Base-by-base conservation (phyloP, 2,329 filamentous ascomycete species). In the Ceratocystis cubensis region DNA sequence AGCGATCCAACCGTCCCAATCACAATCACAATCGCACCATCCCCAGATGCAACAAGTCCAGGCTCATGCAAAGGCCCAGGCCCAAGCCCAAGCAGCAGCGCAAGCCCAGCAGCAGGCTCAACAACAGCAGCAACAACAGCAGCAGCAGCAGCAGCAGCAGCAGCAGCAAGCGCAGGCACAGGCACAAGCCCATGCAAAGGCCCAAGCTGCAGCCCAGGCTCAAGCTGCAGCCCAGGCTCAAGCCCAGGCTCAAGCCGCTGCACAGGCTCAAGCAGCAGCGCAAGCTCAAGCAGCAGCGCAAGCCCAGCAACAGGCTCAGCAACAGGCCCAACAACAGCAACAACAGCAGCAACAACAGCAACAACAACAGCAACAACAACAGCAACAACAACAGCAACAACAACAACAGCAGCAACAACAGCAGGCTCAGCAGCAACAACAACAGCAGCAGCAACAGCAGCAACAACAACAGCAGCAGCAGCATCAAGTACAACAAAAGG, bases 291-390 rank as follows among this genome's bases (percentile, higher is more conserved):
- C 28, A 28, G 20, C 68, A 69, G 15, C 22, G 22, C 22, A 25
- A 25, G 65, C 62, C 1, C 68, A 69, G 33, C 61, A 62, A 4
- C 65, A 64, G 6, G 66, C 67, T 8, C 69, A 69, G 25, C 63
- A 64, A 5, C 70, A 70, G 15, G 70, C 70, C 25, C 66, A 72
- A n/a, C 75, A 77, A 64, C 77, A 78, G 70, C 74, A 75, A 25
- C 77, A 77, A 64, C 71, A 68, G 70, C 72, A 74, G 2, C 56
- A 71, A 3, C 64, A 66, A 67, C 45, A 61, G 10, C 64, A 65
- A 37, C 30, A 30, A 3, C 50, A 65, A n/a, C 64, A 65, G n/a
- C 48, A 53, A n/a, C n/a, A 67, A 10, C 46, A 65, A 13, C 71
- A 73, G 46, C 74, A 72, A 62, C 69, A 68, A 17, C 48, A 53